phyloP scores from a whole-genome alignment of 176 grass and related monocot species.

The Cenchrus purpureus region DNA sequence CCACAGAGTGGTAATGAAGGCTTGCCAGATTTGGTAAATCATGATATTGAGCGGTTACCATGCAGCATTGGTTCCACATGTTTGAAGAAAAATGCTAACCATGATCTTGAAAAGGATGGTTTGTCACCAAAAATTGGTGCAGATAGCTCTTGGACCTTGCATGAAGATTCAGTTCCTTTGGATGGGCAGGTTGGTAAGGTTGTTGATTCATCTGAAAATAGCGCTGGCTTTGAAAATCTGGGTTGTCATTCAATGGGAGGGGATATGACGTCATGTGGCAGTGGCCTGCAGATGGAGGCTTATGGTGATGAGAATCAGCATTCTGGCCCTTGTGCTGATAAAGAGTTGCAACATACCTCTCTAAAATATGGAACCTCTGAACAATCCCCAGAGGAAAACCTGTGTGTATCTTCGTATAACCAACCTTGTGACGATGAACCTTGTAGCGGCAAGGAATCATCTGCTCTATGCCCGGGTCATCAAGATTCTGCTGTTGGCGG shows the following conservation, averaged over 20 bases:
- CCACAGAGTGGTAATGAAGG: not conserved
- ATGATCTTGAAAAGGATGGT: conserved; percentile 13
- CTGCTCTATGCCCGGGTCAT: conserved; percentile 7
- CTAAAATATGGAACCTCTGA: conserved; percentile 17
- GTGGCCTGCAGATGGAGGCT: not conserved
- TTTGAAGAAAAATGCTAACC: not conserved
- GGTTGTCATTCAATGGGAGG: not conserved
- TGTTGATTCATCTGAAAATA: conserved; percentile 19
- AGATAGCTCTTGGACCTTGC: not conserved
- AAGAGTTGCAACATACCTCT: conserved; percentile 21
- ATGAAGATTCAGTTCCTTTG: conserved; percentile 34
- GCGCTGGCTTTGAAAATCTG: conserved; percentile 30
- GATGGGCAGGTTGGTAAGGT: not conserved
- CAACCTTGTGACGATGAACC: conserved; percentile 4
- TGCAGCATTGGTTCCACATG: not conserved
- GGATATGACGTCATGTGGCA: not conserved
- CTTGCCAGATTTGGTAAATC: not conserved
- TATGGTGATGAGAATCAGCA: conserved; percentile 36
- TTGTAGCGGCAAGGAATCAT: conserved; percentile 39
- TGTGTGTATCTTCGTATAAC: not conserved
- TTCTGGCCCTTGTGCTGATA: conserved; percentile 19
- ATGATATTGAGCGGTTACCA: not conserved
- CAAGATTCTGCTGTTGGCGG: conserved; percentile 13
- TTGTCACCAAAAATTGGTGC: conserved; percentile 30
- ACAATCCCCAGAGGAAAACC: conserved; percentile 16